Conservation (phyloP, 1,139 yeast genomes). For the Hyphopichia burtonii region DNA sequence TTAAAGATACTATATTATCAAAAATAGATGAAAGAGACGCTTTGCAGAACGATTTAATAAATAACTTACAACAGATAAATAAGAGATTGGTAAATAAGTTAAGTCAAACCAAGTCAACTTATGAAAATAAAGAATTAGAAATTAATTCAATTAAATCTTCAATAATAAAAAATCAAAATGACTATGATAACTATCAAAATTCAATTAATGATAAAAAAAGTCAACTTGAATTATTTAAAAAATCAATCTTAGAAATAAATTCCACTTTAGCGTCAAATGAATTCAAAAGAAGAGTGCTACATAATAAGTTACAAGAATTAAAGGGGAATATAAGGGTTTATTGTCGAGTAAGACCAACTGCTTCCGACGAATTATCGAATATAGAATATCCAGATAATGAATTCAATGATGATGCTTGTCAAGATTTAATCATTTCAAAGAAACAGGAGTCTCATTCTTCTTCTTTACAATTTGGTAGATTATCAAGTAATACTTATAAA, state of each 20-base stretch:
- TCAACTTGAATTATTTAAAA: neutral
- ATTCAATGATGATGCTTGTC: slow-evolving; percentile 46
- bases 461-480: neutral
- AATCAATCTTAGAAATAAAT: slow-evolving; percentile 17
- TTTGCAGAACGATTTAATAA: slow-evolving; percentile 1
- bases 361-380: slow-evolving; percentile 22
- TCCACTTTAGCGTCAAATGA: slow-evolving; percentile 16
- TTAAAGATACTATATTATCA: slow-evolving; percentile 8
- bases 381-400: slow-evolving; percentile 53
- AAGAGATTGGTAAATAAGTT: slow-evolving; percentile 6
- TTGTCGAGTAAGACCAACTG: slow-evolving; percentile 74
- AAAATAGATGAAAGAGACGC: slow-evolving; percentile 6
- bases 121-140: slow-evolving; percentile 19
- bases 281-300: slow-evolving; percentile 57
- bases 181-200: neutral
- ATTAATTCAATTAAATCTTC: slow-evolving; percentile 15
- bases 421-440: slow-evolving; percentile 38
- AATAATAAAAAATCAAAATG: slow-evolving; percentile 5
- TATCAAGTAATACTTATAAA: slow-evolving; percentile 22
- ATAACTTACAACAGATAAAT: slow-evolving; percentile 6
- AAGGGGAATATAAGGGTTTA: slow-evolving; percentile 92
- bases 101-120: slow-evolving; percentile 10
- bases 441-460: slow-evolving; percentile 15
- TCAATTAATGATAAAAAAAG: neutral
- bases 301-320: slow-evolving; percentile 75